A percentile compares a stretch with the other conserved stretches of the same genome.
Evolutionary conservation across 1,284 basidiomycete species (phyloP).

Genomic region (Trichosporon coremiiforme): DNA sequence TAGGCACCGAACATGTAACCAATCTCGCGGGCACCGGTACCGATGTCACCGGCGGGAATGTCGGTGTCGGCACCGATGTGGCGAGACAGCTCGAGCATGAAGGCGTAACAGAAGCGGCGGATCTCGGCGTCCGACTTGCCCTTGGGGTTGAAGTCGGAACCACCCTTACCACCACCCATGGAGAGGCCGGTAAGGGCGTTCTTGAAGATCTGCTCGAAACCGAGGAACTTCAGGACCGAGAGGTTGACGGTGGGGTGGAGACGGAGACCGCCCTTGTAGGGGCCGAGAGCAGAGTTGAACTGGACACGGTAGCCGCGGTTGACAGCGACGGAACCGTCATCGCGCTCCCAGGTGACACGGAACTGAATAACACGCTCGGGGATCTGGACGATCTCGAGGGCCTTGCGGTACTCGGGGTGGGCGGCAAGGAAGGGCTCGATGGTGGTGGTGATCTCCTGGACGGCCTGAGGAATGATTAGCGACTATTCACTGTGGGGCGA

Average conservation of each 20-base stretch:
- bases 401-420: conserved; percentile 71
- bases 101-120: conserved; percentile 67
- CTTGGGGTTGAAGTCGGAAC: conserved; percentile 77
- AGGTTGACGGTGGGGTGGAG: conserved; percentile 80
- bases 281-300: conserved; percentile 80
- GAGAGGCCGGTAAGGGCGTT: conserved; percentile 76
- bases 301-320: conserved; percentile 77
- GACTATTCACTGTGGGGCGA: background rate
- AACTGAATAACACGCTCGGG: conserved; percentile 77
- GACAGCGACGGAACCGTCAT: conserved; percentile 68
- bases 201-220: conserved; percentile 81
- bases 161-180: conserved; percentile 76
- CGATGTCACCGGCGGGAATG: conserved; percentile 78
- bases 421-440: conserved; percentile 69
- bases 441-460: conserved; percentile 68
- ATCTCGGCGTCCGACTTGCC: conserved; percentile 77
- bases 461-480: conserved; percentile 53
- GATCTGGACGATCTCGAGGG: conserved; percentile 68
- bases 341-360: conserved; percentile 79
- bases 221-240: conserved; percentile 82
- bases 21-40: conserved; percentile 69
- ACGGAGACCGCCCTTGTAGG: conserved; percentile 80
- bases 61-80: conserved; percentile 76
- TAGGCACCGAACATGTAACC: conserved; percentile 73
- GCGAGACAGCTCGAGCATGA: conserved; percentile 72